These are phyloP conservation scores for Articulospora tetracladia DNA, from an alignment of 495 filamentous ascomycete species.

Conservation along the genomic window DNA sequence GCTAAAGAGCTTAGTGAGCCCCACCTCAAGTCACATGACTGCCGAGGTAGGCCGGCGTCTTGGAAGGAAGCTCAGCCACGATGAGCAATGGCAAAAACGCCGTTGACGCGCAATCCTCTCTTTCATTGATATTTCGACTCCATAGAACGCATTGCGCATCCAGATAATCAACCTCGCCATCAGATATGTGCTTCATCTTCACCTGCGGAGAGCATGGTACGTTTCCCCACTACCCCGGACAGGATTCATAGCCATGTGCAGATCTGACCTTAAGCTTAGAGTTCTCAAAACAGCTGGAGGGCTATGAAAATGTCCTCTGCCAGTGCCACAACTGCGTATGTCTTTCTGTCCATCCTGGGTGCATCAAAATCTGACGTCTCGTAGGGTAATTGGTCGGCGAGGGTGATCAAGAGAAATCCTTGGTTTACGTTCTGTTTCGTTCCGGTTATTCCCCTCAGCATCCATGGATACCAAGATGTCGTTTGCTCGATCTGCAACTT, in stretches of 20 bases:
- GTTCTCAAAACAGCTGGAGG: conserved; percentile 49
- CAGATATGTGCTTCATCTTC: conserved; percentile 51
- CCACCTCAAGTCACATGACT: not conserved
- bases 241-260: not conserved
- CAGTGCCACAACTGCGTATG: conserved; percentile 50
- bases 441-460: conserved; percentile 50
- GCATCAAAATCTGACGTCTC: not conserved
- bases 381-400: conserved; percentile 44
- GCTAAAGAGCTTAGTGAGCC: not conserved
- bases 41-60: not conserved
- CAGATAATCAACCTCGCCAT: not conserved
- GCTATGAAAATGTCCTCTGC: conserved; percentile 49
- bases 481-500: conserved; percentile 52
- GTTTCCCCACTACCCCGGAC: not conserved
- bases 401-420: conserved; percentile 47
- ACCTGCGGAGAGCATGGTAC: conserved; percentile 52
- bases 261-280: conserved; percentile 10
- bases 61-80: not conserved
- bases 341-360: not conserved
- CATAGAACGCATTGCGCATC: not conserved
- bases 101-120: not conserved
- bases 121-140: not conserved
- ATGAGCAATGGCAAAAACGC: not conserved
- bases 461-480: conserved; percentile 52
- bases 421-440: conserved; percentile 60